Evolutionary conservation across 2,329 filamentous ascomycete species (phyloP).

Genomic region (Calonectria montana): DNA sequence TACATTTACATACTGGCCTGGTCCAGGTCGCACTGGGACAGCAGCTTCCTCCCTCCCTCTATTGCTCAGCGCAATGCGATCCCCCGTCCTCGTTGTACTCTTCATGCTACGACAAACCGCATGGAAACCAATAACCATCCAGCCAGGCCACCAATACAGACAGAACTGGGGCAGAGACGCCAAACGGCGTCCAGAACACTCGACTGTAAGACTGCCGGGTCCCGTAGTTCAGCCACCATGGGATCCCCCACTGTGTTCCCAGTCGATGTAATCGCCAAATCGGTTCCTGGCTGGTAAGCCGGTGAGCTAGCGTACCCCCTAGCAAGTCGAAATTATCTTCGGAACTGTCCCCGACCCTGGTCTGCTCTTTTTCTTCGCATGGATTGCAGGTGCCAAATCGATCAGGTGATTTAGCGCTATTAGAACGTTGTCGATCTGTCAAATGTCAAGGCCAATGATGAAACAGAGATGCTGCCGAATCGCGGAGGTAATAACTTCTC

Average conservation of each 20-base stretch:
- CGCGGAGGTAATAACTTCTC: slow-evolving; percentile 7
- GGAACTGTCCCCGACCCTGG: slow-evolving; percentile 43
- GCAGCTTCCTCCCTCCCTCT: background rate
- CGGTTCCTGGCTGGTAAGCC: slow-evolving; percentile 26
- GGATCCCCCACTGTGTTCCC: slow-evolving; percentile 23
- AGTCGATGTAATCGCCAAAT: slow-evolving; percentile 30
- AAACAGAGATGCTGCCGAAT: slow-evolving; percentile 1
- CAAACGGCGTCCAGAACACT: background rate
- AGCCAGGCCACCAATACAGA: background rate
- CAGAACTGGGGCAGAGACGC: background rate
- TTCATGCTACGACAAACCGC: background rate
- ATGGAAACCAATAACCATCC: background rate
- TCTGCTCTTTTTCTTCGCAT: slow-evolving; percentile 38
- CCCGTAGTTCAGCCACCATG: slow-evolving; percentile 21
- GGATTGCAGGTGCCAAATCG: slow-evolving; percentile 33
- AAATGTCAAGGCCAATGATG: slow-evolving; percentile 23
- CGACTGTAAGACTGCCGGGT: background rate
- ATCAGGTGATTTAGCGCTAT: slow-evolving; percentile 45
- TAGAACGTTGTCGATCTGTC: slow-evolving; percentile 14
- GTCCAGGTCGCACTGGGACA: background rate
- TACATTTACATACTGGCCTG: background rate
- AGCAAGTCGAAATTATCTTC: slow-evolving; percentile 39
- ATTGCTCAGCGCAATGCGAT: background rate
- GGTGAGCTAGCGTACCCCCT: slow-evolving; percentile 38
- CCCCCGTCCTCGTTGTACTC: background rate